Base-by-base conservation (phyloP, 495 filamentous ascomycete genomes). In the Hypoxylon perforatum region DNA sequence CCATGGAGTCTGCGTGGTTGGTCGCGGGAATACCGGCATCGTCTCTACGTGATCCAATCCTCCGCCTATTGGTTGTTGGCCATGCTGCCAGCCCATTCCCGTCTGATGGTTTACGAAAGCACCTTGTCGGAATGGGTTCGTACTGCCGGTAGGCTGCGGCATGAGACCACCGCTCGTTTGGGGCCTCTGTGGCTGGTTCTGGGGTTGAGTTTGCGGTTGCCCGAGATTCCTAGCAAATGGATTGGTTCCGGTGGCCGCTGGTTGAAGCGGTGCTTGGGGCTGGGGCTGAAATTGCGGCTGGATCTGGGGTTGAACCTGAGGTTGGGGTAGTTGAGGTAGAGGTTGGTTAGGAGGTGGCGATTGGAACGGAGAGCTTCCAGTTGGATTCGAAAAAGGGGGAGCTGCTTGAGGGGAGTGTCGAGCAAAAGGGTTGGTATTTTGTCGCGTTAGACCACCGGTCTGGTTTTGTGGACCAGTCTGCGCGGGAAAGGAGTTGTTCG, bases 71-170 rank as follows among this genome's bases (percentile, higher is more conserved):
- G 91, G 87, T 75, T 91, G 86, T 54, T 87, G 87, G 38, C 84
- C 84, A 54, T 88, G 82, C 68, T 96, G 94, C 92, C 95, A 97
- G 12, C 91, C 90, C 74, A 90, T 83, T 0, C 94, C 93, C 1
- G 92, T 97, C 35, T 88, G 85, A 70, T 94, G 91, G 68, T 96
- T 93, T 33, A 95, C 88, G 67, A 97, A 96, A 0, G 88, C 85
- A 51, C 89, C 90, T 74, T 97, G 92, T 8, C 94, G 86, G 86
- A 98, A 97, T 1, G 94, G 94, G 74, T 98, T 98, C 14, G 94
- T 98, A 70, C 88, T 93, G 7, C 93, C 94, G 1, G 95, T 97
- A 3, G 88, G 86, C 60, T 90, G 88, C 15, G 84, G 80, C 53
- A 82, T 78, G 14, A 90, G 78, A 1, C 67, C 77, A 14, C 74